phyloP scores from a whole-genome alignment of 1,139 yeast genomes.

The Debaryomycetaceae sp. region DNA sequence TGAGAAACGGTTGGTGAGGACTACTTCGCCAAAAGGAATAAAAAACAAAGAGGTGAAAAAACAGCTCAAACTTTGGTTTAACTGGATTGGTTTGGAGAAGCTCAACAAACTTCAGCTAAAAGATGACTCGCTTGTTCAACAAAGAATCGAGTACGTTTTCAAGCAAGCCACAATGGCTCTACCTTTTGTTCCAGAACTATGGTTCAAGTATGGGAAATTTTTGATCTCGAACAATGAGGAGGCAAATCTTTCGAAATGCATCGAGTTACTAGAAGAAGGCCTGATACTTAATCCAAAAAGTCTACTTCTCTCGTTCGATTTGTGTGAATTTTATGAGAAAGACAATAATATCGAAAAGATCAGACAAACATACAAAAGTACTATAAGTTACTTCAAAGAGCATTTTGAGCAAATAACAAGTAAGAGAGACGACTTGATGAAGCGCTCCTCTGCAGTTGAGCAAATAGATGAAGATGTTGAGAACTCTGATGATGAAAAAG shows the following conservation, averaged over 20 bases:
- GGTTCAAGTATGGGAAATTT: constrained; percentile 63
- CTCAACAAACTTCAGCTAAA: constrained; percentile 63
- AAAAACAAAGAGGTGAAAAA: constrained; percentile 25
- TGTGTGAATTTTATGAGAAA: constrained; percentile 69
- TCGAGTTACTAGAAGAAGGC: constrained; percentile 52
- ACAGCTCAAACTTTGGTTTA: constrained; percentile 58
- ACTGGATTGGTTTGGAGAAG: constrained; percentile 80
- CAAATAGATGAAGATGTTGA: constrained; percentile 12
- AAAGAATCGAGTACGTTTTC: constrained; percentile 71
- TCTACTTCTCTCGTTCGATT: constrained; percentile 59
- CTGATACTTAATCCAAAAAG: constrained; percentile 68
- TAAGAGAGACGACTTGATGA: constrained; percentile 23
- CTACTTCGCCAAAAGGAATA: constrained; percentile 32
- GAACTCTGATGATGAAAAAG: constrained; percentile 14
- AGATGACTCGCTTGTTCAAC: constrained; percentile 43
- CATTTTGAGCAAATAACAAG: constrained; percentile 25
- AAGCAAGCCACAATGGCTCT: constrained; percentile 67
- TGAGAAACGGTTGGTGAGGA: constrained; percentile 36
- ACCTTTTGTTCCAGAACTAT: constrained; percentile 75
- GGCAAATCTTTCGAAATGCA: constrained; percentile 28
- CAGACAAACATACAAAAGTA: constrained; percentile 45
- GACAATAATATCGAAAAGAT: constrained; percentile 52
- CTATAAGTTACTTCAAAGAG: constrained; percentile 41
- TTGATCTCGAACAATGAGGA: constrained; percentile 31
- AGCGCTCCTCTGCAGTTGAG: constrained; percentile 7